phyloP scores from a whole-genome alignment of 371 early-diverging fungal species.

The Mucor circinelloides region DNA sequence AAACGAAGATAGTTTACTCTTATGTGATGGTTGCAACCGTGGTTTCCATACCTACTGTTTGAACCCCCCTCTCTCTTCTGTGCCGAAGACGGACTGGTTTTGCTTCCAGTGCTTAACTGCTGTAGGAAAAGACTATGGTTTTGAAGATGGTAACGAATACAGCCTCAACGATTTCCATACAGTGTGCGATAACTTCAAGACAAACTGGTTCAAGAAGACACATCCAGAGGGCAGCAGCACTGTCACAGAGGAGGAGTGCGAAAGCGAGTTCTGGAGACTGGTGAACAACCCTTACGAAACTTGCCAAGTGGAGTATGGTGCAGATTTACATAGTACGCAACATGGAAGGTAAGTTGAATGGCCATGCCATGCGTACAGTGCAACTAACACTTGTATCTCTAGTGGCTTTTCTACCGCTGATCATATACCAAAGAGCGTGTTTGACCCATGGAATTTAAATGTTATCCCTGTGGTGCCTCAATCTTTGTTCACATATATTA shows the following conservation, averaged over 20 bases:
- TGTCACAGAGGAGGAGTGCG: constrained; percentile 82
- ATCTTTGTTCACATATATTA: constrained; percentile 87
- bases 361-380: neutral
- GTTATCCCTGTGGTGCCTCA: constrained; percentile 78
- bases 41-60: constrained; percentile 86
- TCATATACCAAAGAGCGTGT: constrained; percentile 36
- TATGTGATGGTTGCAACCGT: constrained; percentile 89
- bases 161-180: constrained; percentile 80
- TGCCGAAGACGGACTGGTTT: constrained; percentile 85
- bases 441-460: constrained; percentile 87
- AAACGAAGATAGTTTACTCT: constrained; percentile 67
- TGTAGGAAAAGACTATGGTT: constrained; percentile 90
- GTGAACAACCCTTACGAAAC: constrained; percentile 85
- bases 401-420: constrained; percentile 30
- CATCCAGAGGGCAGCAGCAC: constrained; percentile 17
- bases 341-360: constrained; percentile 74
- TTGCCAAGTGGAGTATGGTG: constrained; percentile 95
- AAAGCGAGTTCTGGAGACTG: constrained; percentile 95
- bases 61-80: constrained; percentile 63
- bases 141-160: constrained; percentile 85
- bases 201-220: constrained; percentile 64
- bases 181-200: constrained; percentile 81
- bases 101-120: constrained; percentile 82
- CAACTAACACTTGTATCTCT: neutral
- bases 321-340: constrained; percentile 89